Conservation (phyloP, 257 asterid genomes). For the Pogostemon cablin region DNA sequence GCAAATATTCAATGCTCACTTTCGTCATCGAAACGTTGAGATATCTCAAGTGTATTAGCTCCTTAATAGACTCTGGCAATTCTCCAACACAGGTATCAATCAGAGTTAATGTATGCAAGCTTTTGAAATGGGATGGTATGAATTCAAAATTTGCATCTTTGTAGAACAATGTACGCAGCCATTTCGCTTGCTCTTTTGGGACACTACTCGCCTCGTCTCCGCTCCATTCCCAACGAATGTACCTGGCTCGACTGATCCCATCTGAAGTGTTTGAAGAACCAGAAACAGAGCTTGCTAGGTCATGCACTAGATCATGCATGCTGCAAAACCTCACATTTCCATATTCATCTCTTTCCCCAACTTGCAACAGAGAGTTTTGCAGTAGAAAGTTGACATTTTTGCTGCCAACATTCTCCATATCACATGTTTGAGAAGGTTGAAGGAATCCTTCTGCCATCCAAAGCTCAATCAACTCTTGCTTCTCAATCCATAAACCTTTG, state of each 20-base stretch:
- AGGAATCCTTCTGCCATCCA: neutral
- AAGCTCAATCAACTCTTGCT: neutral
- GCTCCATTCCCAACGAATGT: neutral
- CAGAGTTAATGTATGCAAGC: neutral
- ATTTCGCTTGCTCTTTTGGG: neutral
- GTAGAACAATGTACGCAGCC: neutral
- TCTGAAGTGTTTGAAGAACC: too few species aligned
- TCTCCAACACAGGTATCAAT: neutral
- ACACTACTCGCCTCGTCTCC: neutral
- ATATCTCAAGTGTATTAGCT: slow-evolving; percentile 11
- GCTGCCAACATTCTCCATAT: neutral
- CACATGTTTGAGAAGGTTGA: too few species aligned
- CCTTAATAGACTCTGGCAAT: neutral
- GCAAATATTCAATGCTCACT: neutral
- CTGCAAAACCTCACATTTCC: neutral
- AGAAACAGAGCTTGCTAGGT: slow-evolving; percentile 2
- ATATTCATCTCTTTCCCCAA: neutral
- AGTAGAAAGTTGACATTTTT: neutral
- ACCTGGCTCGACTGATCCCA: neutral
- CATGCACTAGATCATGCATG: slow-evolving; percentile 13
- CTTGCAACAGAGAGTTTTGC: neutral
- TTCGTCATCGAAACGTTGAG: neutral
- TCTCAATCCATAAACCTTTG: neutral
- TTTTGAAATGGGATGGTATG: neutral
- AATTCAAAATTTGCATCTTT: neutral